Conservation (phyloP, 2,329 filamentous ascomycete genomes). For the Dothidotthia symphoricarpi region DNA sequence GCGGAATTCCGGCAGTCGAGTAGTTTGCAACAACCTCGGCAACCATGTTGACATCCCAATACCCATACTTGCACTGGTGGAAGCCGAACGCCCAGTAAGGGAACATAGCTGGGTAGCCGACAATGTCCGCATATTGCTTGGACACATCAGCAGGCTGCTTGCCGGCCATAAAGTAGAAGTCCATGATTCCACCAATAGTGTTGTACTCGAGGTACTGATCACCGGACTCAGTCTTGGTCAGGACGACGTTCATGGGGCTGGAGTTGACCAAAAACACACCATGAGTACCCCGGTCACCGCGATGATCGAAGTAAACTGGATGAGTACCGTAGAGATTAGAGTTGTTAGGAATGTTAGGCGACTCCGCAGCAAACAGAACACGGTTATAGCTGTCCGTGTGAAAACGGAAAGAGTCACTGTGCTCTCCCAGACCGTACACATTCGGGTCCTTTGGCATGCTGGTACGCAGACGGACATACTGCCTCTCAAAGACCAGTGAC, state of each 20-base stretch:
- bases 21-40: slow-evolving; percentile 69
- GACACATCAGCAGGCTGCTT: slow-evolving; percentile 49
- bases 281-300: slow-evolving; percentile 48
- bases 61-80: slow-evolving; percentile 54
- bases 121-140: slow-evolving; percentile 52
- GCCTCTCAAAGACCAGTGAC: slow-evolving; percentile 70
- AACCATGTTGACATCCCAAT: slow-evolving; percentile 60
- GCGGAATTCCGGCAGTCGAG: slow-evolving; percentile 61
- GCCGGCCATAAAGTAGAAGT: slow-evolving; percentile 57
- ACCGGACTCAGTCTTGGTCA: slow-evolving; percentile 60
- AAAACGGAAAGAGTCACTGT: slow-evolving; percentile 68
- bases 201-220: slow-evolving; percentile 78
- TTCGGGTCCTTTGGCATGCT: slow-evolving; percentile 66
- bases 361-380: slow-evolving; percentile 68
- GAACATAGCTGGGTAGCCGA: slow-evolving; percentile 50
- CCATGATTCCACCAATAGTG: slow-evolving; percentile 71
- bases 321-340: slow-evolving; percentile 72
- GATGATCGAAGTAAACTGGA: slow-evolving; percentile 72
- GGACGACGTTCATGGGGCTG: slow-evolving; percentile 66
- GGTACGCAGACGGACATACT: slow-evolving; percentile 73
- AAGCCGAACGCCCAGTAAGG: slow-evolving; percentile 56
- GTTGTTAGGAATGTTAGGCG: slow-evolving; percentile 59
- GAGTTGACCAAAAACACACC: slow-evolving; percentile 40
- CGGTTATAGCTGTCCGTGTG: slow-evolving; percentile 67
- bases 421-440: slow-evolving; percentile 77